Base-by-base conservation (phyloP, 345 rosid species). In the Dovyalis caffra region DNA sequence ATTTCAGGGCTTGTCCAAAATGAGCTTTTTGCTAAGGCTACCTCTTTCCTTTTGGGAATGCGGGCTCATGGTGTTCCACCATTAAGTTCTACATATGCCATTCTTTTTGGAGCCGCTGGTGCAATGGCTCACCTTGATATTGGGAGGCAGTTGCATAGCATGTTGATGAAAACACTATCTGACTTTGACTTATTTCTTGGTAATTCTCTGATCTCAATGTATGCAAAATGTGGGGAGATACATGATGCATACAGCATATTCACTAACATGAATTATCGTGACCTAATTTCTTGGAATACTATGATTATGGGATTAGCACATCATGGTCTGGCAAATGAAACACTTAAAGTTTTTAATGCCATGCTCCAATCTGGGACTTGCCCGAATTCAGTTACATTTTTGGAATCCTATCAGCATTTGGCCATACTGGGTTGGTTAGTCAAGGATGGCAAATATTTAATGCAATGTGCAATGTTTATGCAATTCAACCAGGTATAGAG, bases 101-200 rank as follows among this genome's bases (percentile, higher is more conserved):
- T 70, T 79, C 88, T 89, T 34, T 81, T 87, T 74, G 91, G 92
- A 47, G 91, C 91, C 23, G 86, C 90, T 23, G 97, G 97, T 73
- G 93, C 94, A 71, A 75, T 82, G 32, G 83, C 93, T n/a, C 78
- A 86, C 84, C 85, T 91, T 14, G 88, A 87, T 76, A 82, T 74
- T 58, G 96, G 94, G 72, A 87, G 76, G 77, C 92, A 90, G 81
- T 66, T 86, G 58, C 96, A 87, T 66, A 78, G 86, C 57, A 62
- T 87, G 74, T 72, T 92, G 47, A 58, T 83, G 58, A 90, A 90
- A 83, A 81, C 85, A 0, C 70, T 34, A 70, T 73, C 71, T 37
- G 76, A 73, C 51, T 40, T 37, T 38, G 84, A 87, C 70, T 75
- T 87, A 70, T 77, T 77, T 26, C 77, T 87, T 45, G 82, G 85